Evolutionary conservation across 495 filamentous ascomycete species (phyloP).

Genomic region (Neurospora sp.): DNA sequence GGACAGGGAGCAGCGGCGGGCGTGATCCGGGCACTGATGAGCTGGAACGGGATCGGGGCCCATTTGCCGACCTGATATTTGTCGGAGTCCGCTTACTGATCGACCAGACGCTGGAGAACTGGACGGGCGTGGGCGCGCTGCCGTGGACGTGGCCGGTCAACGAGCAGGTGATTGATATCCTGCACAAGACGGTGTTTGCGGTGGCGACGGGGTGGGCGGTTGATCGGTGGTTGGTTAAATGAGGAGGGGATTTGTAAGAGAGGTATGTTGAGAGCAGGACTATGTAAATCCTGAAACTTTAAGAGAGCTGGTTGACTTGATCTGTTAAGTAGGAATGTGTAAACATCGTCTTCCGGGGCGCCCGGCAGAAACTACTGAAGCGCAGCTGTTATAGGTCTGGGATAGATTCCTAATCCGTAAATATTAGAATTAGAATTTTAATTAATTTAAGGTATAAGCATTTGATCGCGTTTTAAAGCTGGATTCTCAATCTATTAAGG

Average conservation of each 20-base stretch:
- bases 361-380: too few relatives aligned
- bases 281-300: too few relatives aligned
- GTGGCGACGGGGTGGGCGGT: constrained; percentile 19
- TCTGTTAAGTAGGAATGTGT: too few relatives aligned
- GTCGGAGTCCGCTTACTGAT: constrained; percentile 16
- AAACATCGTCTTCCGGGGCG: too few relatives aligned
- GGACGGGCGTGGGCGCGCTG: constrained; percentile 14
- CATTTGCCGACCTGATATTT: constrained; percentile 24
- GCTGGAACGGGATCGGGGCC: constrained; percentile 22
- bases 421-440: too few relatives aligned
- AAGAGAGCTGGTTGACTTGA: too few relatives aligned
- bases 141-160: constrained; percentile 22
- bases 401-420: too few relatives aligned
- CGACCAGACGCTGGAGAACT: constrained; percentile 25
- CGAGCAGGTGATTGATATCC: constrained; percentile 22
- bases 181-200: constrained; percentile 22
- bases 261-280: too few relatives aligned
- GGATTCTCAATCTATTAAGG: too few relatives aligned
- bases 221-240: constrained; percentile 12
- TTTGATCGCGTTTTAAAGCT: too few relatives aligned
- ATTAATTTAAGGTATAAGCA: too few relatives aligned
- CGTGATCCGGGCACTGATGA: constrained; percentile 12
- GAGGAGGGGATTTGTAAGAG: neutral
- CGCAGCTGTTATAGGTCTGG: too few relatives aligned
- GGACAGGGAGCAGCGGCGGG: constrained; percentile 11